Base-by-base conservation (phyloP, 2,329 filamentous ascomycete species). In the Diaporthe amygdali region DNA sequence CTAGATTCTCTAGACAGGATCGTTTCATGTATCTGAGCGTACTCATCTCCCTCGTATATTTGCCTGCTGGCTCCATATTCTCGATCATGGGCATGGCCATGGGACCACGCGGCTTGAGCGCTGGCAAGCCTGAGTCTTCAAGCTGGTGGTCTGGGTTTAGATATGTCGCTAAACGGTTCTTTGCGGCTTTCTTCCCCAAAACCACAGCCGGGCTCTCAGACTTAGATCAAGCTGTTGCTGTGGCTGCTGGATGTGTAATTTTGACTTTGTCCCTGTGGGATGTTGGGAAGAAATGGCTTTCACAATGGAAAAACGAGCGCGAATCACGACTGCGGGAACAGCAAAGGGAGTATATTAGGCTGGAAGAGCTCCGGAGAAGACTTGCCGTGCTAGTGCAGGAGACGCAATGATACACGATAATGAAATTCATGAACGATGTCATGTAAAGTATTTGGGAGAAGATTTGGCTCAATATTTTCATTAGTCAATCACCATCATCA, bases 41-140 rank as follows among this genome's bases (percentile, higher is more conserved):
- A 20, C 32, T 3, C 7, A 15, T 52, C 27, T 7, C 15, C 49
- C 7, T 32, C 8, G 12, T 54, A 12, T n/a, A n/a, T 9, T 2
- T 22, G 30, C 1, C 17, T n/a, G 9, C 8, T 20, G 10, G 27
- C n/a, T 0, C 32, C 7, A 1, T 6, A 17, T 17, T 3, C 4
- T 32, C 49, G n/a, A 17, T 32, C 17, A 20, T 32, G 27, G 27
- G 27, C 0, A n/a, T 54, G 20, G 7, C 1, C 20, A n/a, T 34
- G 2, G 30, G 51, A 5, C 27, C 27, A 17, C 20, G 20, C 20
- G 5, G 30, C 17, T 1, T 54, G 8, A 14, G 51, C 0, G 7
- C 17, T 27, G 25, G 17, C 20, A 54, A 12, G 17, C 17, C 51
- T 5, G 51, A 34, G 1, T 22, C 51, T 54, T 34, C 17, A 12